Base-by-base conservation (phyloP, 176 grass and related monocot species). In the Melocanna baccifera region DNA sequence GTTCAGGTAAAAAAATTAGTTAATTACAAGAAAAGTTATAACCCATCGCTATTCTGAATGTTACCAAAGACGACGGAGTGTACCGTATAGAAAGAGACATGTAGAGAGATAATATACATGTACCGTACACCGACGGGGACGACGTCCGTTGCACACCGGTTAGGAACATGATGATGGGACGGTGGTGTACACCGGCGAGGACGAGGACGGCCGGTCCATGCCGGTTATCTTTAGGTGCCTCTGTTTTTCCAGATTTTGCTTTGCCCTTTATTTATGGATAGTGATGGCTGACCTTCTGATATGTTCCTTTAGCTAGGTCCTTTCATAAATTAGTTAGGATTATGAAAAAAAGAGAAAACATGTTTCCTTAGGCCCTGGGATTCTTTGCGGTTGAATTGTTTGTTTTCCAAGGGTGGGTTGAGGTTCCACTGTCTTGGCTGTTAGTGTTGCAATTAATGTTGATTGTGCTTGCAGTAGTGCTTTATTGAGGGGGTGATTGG, bases 221-320 rank as follows among this genome's bases (percentile, higher is more conserved):
- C 34, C 34, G 34, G 34, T 36, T 36, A 36, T 36, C 4, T 36
- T 25, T 20, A 7, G 40, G 76, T 64, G 16, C 11, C 6, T 47
- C 37, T 61, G 19, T 67, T 78, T 79, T 88, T 50, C 30, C 51
- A 39, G 18, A 61, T 81, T 73, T 76, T 47, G 42, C 26, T 86
- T 82, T 71, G 40, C 25, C 39, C 55, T 70, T 86, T 86, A 9
- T 75, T 16, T 58, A 14, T 56, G 56, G 82, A 89, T 43, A 63
- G 83, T 53, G 88, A 89, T 89, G 88, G 13, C 83, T 89, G 88
- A 89, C 83, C 83, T 81, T 62, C 62, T 75, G 18, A 5, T 20
- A 4, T 67, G 64, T 23, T 82, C 46, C 53, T 50, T 52, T 56
- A 69, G 32, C 64, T 25, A 57, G 34, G 58, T 48, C 73, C 42